Evolutionary conservation across 2,329 filamentous ascomycete genomes (phyloP), one percentile per base, ranked within the genome.

Genomic region (Mycocentrospora acerina): DNA sequence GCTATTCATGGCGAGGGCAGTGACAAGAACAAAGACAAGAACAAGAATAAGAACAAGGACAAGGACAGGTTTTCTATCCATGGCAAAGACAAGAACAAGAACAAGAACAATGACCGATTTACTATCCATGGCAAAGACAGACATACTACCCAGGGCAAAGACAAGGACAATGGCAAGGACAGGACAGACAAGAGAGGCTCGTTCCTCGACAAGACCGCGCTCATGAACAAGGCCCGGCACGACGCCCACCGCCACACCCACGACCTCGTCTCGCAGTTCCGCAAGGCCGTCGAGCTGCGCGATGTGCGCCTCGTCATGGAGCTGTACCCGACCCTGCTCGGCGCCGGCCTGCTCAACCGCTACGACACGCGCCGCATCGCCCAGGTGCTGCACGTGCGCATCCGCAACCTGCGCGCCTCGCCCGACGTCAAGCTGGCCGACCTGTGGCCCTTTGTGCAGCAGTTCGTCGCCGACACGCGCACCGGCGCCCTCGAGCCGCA

Each of bases 401-500:
- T 60, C 35, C 68, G 68, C 29, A 47, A 51, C 24, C 33, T 35
- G 12, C 40, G 40, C 16, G 25, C 18, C 9, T 32, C 32, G n/a
- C 26, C 36, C 22, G 14, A 33, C 6, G 34, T 27, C 16, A 42
- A 43, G 35, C 25, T 33, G 15, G 8, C 42, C 12, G 36, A 49
- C 16, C 18, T 54, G 4, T 47, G 57, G 25, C 45, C 50, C 14
- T 69, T 72, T 35, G 52, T 69, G 12, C 55, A 64, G 19, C 60
- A 55, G 7, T n/a, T 76, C 10, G 62, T 69, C n/a, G 32, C 58
- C 7, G 70, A 75, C 45, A 53, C 75, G 8, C 53, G 59, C 19
- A 53, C 48, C 3, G 64, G 64, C 4, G 34, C 48, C 1, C 42
- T 73, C 8, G 55, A 59, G 13, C 66, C 71, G 8, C 57, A 68